These are phyloP conservation scores for Dendrocalamus sinicus DNA, from an alignment of 176 grass and related monocot genomes.

Conservation along the genomic window DNA sequence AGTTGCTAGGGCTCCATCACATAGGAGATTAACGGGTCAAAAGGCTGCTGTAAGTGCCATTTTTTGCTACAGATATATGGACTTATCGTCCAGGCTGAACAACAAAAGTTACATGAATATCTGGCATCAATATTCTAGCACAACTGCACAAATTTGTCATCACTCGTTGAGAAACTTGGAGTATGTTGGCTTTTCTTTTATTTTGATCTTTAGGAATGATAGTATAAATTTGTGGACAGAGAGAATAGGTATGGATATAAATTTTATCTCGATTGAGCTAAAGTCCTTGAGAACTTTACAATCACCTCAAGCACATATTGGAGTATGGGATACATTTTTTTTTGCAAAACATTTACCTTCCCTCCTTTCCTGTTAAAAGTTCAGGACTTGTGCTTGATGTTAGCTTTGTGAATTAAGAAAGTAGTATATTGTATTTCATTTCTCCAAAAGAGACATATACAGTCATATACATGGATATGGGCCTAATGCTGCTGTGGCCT, in stretches of 20 bases:
- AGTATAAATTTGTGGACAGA: background rate
- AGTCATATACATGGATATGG: too few species aligned
- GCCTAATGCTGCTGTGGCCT: too few species aligned
- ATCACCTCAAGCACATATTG: background rate
- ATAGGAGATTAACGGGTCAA: slow-evolving; percentile 82
- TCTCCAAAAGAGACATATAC: too few species aligned
- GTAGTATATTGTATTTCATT: too few species aligned
- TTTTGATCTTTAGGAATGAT: slow-evolving; percentile 7
- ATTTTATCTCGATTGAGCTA: background rate
- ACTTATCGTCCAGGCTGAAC: background rate
- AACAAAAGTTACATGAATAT: slow-evolving; percentile 3
- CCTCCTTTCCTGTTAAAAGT: background rate
- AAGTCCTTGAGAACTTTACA: background rate
- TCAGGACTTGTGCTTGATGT: background rate
- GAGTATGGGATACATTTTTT: slow-evolving; percentile 18
- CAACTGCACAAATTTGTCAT: background rate
- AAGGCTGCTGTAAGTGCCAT: slow-evolving; percentile 74
- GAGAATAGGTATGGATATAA: background rate
- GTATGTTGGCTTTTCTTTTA: background rate
- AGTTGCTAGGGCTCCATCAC: slow-evolving; percentile 92
- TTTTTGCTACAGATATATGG: slow-evolving; percentile 17
- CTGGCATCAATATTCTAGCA: background rate
- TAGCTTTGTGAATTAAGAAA: background rate
- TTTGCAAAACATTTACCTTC: background rate
- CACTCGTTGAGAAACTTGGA: background rate